Conservation (phyloP, 2,329 filamentous ascomycete species). For the Ophiosphaerella korrae region DNA sequence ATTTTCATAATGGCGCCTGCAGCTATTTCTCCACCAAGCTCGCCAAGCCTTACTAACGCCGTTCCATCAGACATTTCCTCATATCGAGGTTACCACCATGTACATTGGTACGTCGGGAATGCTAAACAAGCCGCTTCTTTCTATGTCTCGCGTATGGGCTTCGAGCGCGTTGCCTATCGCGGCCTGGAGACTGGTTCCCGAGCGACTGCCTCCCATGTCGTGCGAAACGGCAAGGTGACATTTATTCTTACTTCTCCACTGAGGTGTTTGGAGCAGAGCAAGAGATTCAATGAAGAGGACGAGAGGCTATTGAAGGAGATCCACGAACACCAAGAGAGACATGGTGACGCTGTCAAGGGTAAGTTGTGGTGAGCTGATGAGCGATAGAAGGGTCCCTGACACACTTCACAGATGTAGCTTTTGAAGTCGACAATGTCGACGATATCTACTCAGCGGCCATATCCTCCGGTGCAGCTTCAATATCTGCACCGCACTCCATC, state of each 20-base stretch:
- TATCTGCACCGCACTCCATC: slow-evolving; percentile 63
- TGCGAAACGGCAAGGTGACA: slow-evolving; percentile 74
- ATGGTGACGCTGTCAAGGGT: slow-evolving; percentile 87
- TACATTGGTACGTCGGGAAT: slow-evolving; percentile 96
- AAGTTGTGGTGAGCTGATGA: not conserved
- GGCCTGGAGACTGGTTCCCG: slow-evolving; percentile 88
- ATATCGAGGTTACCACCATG: slow-evolving; percentile 88
- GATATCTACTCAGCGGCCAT: slow-evolving; percentile 79
- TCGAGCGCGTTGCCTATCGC: slow-evolving; percentile 79
- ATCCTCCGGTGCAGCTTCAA: slow-evolving; percentile 63
- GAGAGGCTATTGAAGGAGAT: slow-evolving; percentile 72
- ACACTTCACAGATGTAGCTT: slow-evolving; percentile 71
- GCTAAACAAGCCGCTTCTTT: slow-evolving; percentile 92
- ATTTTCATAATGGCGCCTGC: slow-evolving; percentile 36
- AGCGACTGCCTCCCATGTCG: slow-evolving; percentile 80
- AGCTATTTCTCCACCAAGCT: slow-evolving; percentile 51
- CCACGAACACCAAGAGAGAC: slow-evolving; percentile 79
- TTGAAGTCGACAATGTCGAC: slow-evolving; percentile 88
- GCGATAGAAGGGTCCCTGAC: not conserved
- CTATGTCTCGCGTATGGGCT: slow-evolving; percentile 87
- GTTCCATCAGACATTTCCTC: slow-evolving; percentile 46
- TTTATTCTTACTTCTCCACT: slow-evolving; percentile 87
- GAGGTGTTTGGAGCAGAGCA: slow-evolving; percentile 53
- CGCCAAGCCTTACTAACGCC: slow-evolving; percentile 30
- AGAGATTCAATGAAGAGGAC: slow-evolving; percentile 58